A percentile compares a stretch with the other conserved stretches of the same genome.
These are phyloP conservation scores for Streptanthus diversifolius DNA, from an alignment of 345 rosid genomes.

Conservation along the genomic window DNA sequence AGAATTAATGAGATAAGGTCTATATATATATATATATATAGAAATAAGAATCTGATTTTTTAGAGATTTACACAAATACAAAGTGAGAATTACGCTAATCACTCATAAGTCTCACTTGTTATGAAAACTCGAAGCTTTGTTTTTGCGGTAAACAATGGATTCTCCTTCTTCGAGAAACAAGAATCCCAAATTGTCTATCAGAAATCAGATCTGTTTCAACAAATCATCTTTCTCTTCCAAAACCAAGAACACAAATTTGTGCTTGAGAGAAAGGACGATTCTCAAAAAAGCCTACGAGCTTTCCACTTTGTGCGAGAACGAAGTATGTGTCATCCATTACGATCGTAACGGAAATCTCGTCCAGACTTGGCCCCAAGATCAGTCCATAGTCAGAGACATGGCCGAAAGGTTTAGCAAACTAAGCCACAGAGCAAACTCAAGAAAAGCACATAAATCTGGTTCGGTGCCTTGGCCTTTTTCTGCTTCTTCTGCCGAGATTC, in stretches of 20 bases:
- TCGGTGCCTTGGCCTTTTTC: background rate
- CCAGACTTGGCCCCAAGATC: background rate
- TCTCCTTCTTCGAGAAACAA: background rate
- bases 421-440: background rate
- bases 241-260: background rate
- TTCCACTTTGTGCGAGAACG: background rate
- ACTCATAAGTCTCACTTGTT: no score
- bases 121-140: background rate
- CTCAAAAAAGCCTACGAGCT: background rate
- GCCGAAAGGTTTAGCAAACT: background rate
- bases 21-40: no score
- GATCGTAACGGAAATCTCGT: background rate
- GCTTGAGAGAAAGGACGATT: background rate
- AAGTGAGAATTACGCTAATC: no score
- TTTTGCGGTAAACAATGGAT: background rate
- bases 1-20: no score
- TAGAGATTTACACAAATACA: no score
- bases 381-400: background rate
- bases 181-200: background rate
- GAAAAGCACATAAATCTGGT: conserved; percentile 11
- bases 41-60: no score
- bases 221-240: background rate
- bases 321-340: background rate
- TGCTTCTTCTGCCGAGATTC: background rate
- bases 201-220: background rate